Base-by-base conservation (phyloP, 2,329 filamentous ascomycete genomes). In the Exserohilum rostratum region DNA sequence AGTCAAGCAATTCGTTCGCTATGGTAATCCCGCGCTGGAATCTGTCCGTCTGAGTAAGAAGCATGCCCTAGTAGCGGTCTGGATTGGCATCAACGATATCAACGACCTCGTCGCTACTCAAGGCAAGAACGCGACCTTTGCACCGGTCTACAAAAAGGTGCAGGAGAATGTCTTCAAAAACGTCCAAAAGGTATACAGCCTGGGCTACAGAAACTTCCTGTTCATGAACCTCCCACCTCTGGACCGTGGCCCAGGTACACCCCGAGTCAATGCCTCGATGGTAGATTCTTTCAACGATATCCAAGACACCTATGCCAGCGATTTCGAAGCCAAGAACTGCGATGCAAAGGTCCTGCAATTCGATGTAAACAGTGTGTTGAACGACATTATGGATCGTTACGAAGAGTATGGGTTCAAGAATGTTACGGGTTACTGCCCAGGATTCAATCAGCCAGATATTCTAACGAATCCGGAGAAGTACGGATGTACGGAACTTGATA, bases 21-120 rank as follows among this genome's bases (percentile, higher is more conserved):
- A 82, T 55, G 82, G 71, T 7, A 70, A 80, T 44, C 74, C 74
- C 0, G 76, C 76, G 10, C 71, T 82, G 3, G 53, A 64, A 20
- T 60, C 51, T 7, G 60, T 67, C 3, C 29, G 33, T 1, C 44
- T 77, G 15, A 62, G 78, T 9, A 69, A 76, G 13, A 59, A 69
- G 3, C 68, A 76, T 15, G 75, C 79, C 1, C 70, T 85, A 1
- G 76, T 84, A 0, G 78, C 79, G 2, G 66, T 84, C 33, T 85
- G 80, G 79, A 85, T 85, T 40, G 83, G 81, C 6, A 75, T 85
- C 54, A 85, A 85, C 63, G 83, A 85, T 52, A 82, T 85, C 56
- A 77, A 75, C 57, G 82, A 85, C 62, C 78, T 78, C 6, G 73
- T 70, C 12, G 76, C 78, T 35, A 52, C 61, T n/a, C 35, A 56